A percentile compares a stretch with the other conserved stretches of the same genome.
These are phyloP conservation scores for Brettanomyces bruxellensis DNA, from an alignment of 805 yeast species.

Conservation along the genomic window DNA sequence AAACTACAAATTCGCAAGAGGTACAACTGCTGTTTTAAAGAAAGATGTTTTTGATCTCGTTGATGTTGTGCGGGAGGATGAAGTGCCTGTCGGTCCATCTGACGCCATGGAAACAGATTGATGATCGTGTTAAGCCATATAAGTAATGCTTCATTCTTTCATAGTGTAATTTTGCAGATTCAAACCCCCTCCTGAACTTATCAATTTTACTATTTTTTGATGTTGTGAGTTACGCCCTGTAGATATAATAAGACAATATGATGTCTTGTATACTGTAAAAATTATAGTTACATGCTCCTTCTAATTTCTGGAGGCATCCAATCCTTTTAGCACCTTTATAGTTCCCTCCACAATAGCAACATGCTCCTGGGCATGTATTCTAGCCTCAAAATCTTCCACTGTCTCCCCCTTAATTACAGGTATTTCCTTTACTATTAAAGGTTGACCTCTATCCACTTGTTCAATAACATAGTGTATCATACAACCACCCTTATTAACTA, in stretches of 20 bases:
- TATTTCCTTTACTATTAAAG: constrained; percentile 73
- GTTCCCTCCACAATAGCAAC: constrained; percentile 92
- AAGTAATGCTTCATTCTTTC: neutral
- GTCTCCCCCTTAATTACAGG: constrained; percentile 64
- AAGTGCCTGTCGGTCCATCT: constrained; percentile 2
- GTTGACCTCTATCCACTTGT: constrained; percentile 91
- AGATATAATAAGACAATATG: too few relatives aligned
- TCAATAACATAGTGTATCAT: constrained; percentile 97
- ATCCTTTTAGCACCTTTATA: constrained; percentile 41
- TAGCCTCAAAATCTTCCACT: constrained; percentile 67
- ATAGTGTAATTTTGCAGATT: neutral
- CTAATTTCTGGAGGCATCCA: constrained; percentile 7
- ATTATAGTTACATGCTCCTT: neutral
- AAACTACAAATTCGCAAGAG: constrained; percentile 80
- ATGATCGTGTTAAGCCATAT: too few relatives aligned
- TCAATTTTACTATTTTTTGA: too few relatives aligned
- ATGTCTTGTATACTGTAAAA: too few relatives aligned
- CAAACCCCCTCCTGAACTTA: too few relatives aligned
- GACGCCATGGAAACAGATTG: constrained; percentile 3
- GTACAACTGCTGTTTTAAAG: constrained; percentile 84
- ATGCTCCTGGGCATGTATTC: constrained; percentile 83
- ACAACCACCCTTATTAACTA: constrained; percentile 71
- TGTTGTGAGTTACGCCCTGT: too few relatives aligned
- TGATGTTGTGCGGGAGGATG: constrained; percentile 59
- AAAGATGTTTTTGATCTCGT: constrained; percentile 57